phyloP scores from a whole-genome alignment of 768 basidiomycete genomes.

The Psilocybe sp. region DNA sequence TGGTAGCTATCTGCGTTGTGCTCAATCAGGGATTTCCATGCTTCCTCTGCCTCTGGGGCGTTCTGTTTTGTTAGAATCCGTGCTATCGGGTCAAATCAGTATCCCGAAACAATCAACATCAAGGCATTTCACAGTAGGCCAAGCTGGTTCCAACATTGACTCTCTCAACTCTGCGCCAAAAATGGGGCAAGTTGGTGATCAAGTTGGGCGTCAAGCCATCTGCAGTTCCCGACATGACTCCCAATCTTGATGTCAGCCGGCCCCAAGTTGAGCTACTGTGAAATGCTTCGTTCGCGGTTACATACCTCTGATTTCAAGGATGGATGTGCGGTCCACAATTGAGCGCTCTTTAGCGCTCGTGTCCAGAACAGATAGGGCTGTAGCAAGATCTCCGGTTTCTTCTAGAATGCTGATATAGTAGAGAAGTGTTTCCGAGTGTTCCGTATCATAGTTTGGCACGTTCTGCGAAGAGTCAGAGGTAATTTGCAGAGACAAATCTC shows the following conservation, averaged over 20 bases:
- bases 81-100: slow-evolving; percentile 42
- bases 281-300: background rate
- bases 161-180: too few species aligned
- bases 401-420: slow-evolving; percentile 76
- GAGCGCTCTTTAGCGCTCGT: slow-evolving; percentile 56
- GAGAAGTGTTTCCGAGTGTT: slow-evolving; percentile 79
- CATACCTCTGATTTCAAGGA: slow-evolving; percentile 68
- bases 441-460: slow-evolving; percentile 73
- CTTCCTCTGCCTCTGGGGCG: slow-evolving; percentile 69
- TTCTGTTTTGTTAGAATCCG: slow-evolving; percentile 70
- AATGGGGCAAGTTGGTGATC: too few species aligned
- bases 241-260: too few species aligned
- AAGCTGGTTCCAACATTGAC: too few species aligned
- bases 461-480: slow-evolving; percentile 41
- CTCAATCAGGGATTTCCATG: slow-evolving; percentile 79
- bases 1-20: slow-evolving; percentile 81
- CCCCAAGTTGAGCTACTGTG: too few species aligned
- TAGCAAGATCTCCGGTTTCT: slow-evolving; percentile 60
- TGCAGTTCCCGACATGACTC: too few species aligned
- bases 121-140: too few species aligned
- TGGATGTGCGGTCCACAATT: slow-evolving; percentile 69
- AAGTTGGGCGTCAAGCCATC: too few species aligned
- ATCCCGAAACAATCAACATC: too few species aligned
- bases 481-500: background rate
- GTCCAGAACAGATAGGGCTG: slow-evolving; percentile 65